phyloP scores from a whole-genome alignment of 2,329 filamentous ascomycete genomes.

The Xylariaceae sp. region DNA sequence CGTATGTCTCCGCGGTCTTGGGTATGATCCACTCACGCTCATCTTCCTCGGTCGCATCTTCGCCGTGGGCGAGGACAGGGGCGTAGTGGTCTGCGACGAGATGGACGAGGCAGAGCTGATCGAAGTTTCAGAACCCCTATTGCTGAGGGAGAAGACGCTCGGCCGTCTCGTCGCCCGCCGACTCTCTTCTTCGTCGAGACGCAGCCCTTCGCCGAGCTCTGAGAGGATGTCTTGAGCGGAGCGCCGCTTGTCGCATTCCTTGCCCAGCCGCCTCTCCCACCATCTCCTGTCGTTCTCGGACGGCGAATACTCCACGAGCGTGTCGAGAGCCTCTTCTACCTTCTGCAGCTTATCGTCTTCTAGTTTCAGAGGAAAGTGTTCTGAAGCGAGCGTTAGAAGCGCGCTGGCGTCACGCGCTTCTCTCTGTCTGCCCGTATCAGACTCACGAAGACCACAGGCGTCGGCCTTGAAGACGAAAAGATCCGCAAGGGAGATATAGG shows the following conservation, averaged over 20 bases:
- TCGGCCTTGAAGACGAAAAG: conserved; percentile 33
- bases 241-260: conserved; percentile 26
- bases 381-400: conserved; percentile 26
- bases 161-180: conserved; percentile 21
- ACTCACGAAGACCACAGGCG: conserved; percentile 31
- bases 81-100: conserved; percentile 24
- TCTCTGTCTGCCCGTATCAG: conserved; percentile 21
- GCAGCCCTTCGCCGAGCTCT: conserved; percentile 28
- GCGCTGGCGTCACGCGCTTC: conserved; percentile 26
- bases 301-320: conserved; percentile 26
- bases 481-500: conserved; percentile 29
- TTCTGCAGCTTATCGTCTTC: conserved; percentile 28
- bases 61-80: conserved; percentile 9
- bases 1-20: conserved; percentile 26
- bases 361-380: conserved; percentile 27
- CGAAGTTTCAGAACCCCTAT: conserved; percentile 24
- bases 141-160: conserved; percentile 29
- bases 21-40: conserved; percentile 27
- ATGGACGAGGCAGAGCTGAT: conserved; percentile 24
- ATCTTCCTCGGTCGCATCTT: conserved; percentile 30
- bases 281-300: conserved; percentile 22
- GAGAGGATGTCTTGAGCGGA: conserved; percentile 31
- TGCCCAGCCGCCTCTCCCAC: conserved; percentile 30
- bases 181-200: conserved; percentile 27
- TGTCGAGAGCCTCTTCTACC: conserved; percentile 29